Evolutionary conservation across 345 rosid genomes (phyloP).

Genomic region (Camelina neglecta): DNA sequence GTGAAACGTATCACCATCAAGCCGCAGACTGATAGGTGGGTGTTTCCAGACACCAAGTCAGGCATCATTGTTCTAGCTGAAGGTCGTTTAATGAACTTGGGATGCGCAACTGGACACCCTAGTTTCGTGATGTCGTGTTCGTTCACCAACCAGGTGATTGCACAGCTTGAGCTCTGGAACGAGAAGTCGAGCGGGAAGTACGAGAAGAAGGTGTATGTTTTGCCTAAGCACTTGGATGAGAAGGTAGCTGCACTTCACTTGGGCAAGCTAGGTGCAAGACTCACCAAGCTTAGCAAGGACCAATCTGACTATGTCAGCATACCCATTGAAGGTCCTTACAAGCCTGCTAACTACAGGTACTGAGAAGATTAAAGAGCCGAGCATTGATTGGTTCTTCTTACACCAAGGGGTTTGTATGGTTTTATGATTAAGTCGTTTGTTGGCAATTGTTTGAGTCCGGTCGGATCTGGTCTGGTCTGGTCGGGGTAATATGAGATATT

Average conservation of each 20-base stretch:
- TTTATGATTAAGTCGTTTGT: conserved; percentile 18
- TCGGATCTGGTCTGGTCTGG: conserved; percentile 24
- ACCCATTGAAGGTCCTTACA: conserved; percentile 74
- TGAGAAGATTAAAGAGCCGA: conserved; percentile 25
- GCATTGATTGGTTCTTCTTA: conserved; percentile 23
- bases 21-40: conserved; percentile 69
- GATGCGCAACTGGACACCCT: conserved; percentile 81
- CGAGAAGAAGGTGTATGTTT: conserved; percentile 69
- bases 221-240: conserved; percentile 80
- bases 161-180: conserved; percentile 70
- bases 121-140: conserved; percentile 81
- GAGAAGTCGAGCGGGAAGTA: conserved; percentile 59
- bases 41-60: conserved; percentile 57
- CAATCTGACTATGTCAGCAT: conserved; percentile 71
- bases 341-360: conserved; percentile 72
- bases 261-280: conserved; percentile 75
- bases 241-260: conserved; percentile 74
- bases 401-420: conserved; percentile 3
- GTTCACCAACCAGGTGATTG: conserved; percentile 78
- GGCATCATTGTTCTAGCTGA: conserved; percentile 70
- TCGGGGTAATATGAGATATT: conserved; percentile 40
- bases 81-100: conserved; percentile 80
- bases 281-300: conserved; percentile 68
- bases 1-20: conserved; percentile 71
- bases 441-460: conserved; percentile 37